phyloP scores from a whole-genome alignment of 140 eudicot species.

The Bidens hawaiensis region DNA sequence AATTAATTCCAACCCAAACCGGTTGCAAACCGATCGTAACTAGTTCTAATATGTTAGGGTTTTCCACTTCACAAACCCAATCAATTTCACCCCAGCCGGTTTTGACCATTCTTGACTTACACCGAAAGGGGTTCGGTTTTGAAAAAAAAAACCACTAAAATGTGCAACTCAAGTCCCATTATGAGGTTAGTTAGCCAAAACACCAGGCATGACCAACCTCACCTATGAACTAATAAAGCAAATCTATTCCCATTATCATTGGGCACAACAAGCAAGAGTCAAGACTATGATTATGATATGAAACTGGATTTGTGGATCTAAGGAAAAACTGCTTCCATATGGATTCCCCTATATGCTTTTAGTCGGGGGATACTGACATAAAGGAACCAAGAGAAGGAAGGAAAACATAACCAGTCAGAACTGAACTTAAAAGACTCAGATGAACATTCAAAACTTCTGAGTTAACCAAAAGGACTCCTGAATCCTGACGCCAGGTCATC shows the following conservation, averaged over 20 bases:
- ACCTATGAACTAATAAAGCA: constrained; percentile 18
- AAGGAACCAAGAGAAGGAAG: constrained; percentile 23
- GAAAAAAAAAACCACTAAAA: no score
- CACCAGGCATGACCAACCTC: constrained; percentile 6
- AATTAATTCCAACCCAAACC: no score
- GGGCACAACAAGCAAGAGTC: constrained; percentile 9
- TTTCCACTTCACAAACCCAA: no score
- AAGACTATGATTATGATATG: no score
- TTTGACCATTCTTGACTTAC: no score
- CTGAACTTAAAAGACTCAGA: constrained; percentile 10
- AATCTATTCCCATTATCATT: constrained; percentile 16
- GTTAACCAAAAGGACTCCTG: constrained; percentile 16
- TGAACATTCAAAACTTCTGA: constrained; percentile 5
- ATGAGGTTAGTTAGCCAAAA: constrained; percentile 13
- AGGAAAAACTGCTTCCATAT: constrained; percentile 5
- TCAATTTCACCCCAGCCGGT: no score
- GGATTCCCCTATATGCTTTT: constrained; percentile 19
- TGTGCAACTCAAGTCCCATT: neutral
- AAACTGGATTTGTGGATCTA: constrained; percentile 21
- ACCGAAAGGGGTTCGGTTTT: no score
- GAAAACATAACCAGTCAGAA: constrained; percentile 20
- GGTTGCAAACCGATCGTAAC: no score
- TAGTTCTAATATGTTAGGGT: no score
- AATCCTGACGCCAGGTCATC: constrained; percentile 10
- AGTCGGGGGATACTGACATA: constrained; percentile 4